Base-by-base conservation (phyloP, 768 basidiomycete genomes). In the Psilocybe tampanensis region DNA sequence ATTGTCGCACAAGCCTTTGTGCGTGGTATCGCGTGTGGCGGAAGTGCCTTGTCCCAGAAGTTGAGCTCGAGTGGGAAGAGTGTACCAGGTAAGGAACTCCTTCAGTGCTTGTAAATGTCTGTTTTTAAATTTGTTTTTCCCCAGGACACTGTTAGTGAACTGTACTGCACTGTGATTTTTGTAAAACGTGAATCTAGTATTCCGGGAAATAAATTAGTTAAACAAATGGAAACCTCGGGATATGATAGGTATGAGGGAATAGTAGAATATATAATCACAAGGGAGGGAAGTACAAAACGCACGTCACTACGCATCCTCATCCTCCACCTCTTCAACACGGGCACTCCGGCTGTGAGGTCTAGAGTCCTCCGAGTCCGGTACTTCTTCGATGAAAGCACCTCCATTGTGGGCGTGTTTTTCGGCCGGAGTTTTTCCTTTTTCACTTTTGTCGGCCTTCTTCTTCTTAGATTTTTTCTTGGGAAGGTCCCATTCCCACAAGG, bases 401-500 rank as follows among this genome's bases (percentile, higher is more conserved):
- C 67, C 74, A 19, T 74, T 75, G 23, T 75, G 75, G 68, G 70
- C 76, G 66, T 65, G 74, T 68, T 77, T 81, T 12, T 76, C 76
- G 2, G 73, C 74, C 26, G 74, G 77, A 22, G 68, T 76, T 66
- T 69, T 80, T 63, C 71, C 71, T 55, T 75, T 74, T 61, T 80
- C 79, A 58, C 73, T 76, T 66, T 85, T 84, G 56, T 85, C 83
- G 15, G 72, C 73, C 60, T 83, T 85, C 74, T 78, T 84, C 76
- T 88, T 89, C 76, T 86, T 89, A 29, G 76, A 72, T 67, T 85
- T 86, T 73, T 82, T 86, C 79, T 89, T 90, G 67, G 88, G 88
- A 47, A 93, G 60, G 68, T 98, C 95, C 94, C 95, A 99, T 65
- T 94, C 96, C 92, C 94, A 99, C 18, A 92, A 72, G 18, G 97